phyloP scores from a whole-genome alignment of 148 eudicot species.

The Bassia scoparia region DNA sequence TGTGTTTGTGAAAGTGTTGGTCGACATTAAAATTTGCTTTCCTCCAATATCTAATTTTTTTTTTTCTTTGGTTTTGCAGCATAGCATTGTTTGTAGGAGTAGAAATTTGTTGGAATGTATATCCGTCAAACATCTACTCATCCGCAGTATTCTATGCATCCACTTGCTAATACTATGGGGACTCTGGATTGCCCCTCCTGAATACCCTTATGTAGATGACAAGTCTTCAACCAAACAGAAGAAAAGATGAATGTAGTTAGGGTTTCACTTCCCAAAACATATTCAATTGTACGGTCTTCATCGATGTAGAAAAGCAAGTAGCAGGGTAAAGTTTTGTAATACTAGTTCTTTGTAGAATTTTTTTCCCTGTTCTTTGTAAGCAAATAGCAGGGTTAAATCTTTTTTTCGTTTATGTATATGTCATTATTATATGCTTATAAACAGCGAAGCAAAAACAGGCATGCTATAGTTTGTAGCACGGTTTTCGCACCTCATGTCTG shows the following conservation, averaged over 20 bases:
- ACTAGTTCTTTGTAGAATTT: no score
- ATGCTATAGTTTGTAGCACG: no score
- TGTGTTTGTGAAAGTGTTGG: background rate
- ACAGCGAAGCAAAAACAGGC: no score
- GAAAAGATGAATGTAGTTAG: conserved; percentile 28
- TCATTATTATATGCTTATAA: no score
- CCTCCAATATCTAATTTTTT: no score
- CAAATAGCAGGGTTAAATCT: background rate
- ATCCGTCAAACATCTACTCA: conserved; percentile 63
- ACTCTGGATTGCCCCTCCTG: conserved; percentile 60
- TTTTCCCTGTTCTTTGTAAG: no score
- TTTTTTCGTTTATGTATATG: no score
- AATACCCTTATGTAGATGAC: conserved; percentile 48
- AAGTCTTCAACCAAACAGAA: conserved; percentile 37
- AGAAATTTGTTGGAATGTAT: conserved; percentile 83
- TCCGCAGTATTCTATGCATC: conserved; percentile 47
- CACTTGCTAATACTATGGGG: conserved; percentile 70
- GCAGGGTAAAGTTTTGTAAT: background rate
- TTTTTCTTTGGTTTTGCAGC: conserved; percentile 37
- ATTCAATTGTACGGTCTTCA: background rate
- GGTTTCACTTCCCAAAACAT: background rate
- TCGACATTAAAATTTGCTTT: background rate
- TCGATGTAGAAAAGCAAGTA: background rate
- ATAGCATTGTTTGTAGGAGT: conserved; percentile 53
- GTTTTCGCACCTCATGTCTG: no score